A percentile compares a stretch with the other conserved stretches of the same genome.
These are phyloP conservation scores for Syzygium jambos DNA, from an alignment of 345 rosid species.

Conservation along the genomic window DNA sequence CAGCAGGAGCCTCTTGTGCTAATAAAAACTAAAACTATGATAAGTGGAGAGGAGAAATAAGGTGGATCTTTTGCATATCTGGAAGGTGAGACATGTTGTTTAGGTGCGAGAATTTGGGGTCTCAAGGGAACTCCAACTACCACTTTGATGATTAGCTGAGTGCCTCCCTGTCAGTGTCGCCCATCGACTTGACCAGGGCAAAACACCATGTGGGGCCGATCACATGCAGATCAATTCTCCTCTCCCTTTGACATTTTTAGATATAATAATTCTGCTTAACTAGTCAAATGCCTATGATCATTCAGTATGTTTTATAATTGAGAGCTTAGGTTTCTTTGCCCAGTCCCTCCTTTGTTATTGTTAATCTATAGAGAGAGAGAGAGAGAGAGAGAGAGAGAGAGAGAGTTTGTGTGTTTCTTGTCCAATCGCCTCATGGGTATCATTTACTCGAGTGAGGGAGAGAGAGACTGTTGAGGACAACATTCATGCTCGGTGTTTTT, in stretches of 20 bases:
- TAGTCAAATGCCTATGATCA: neutral
- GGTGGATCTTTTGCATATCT: neutral
- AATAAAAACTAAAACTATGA: neutral
- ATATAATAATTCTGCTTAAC: neutral
- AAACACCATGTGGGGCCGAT: neutral
- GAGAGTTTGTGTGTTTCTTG: neutral
- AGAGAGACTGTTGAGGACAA: neutral
- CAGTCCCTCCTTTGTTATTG: neutral
- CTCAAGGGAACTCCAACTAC: neutral
- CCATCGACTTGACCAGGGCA: neutral
- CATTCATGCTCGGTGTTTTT: neutral
- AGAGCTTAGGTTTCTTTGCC: neutral
- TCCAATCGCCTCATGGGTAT: neutral
- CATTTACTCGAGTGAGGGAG: neutral
- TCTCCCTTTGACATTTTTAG: neutral
- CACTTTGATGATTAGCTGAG: neutral
- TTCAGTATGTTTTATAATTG: neutral
- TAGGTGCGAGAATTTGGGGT: neutral
- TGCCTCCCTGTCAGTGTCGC: neutral
- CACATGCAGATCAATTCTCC: neutral
- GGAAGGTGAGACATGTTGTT: neutral
- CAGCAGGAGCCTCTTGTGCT: neutral
- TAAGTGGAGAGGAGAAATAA: too few species aligned
- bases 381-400: neutral
- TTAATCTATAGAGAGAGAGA: neutral